Conservation (phyloP, 2,329 filamentous ascomycete species). For the Xenoacremonium recifei region DNA sequence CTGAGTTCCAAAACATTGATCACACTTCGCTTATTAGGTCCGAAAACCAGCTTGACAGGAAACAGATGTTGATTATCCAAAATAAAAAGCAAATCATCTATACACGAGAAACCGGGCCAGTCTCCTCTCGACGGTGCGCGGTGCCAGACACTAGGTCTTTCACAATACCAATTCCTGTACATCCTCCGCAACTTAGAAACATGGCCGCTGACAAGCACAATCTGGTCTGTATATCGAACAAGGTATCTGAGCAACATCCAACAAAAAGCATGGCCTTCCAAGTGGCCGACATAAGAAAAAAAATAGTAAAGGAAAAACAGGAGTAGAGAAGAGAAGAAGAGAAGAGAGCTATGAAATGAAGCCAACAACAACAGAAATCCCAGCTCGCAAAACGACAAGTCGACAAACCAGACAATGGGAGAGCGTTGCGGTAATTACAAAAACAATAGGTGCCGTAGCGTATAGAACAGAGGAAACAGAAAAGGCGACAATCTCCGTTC, state of each 20-base stretch:
- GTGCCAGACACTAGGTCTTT: conserved; percentile 9
- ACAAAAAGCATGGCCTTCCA: too few species aligned
- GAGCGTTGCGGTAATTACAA: conserved; percentile 32
- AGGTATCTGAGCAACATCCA: conserved; percentile 56
- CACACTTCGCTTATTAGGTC: too few species aligned
- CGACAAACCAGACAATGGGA: conserved; percentile 9
- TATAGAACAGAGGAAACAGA: conserved; percentile 40
- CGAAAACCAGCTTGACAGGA: too few species aligned
- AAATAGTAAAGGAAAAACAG: conserved; percentile 16
- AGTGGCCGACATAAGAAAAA: conserved; percentile 18
- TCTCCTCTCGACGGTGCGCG: conserved; percentile 23
- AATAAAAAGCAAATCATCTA: conserved; percentile 34
- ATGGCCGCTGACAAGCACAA: conserved; percentile 28
- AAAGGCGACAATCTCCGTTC: conserved; percentile 39
- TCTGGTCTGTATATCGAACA: conserved; percentile 57
- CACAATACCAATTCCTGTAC: conserved; percentile 15
- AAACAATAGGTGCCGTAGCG: conserved; percentile 38
- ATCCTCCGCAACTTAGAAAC: conserved; percentile 21
- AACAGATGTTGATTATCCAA: conserved; percentile 28
- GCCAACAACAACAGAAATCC: conserved; percentile 29
- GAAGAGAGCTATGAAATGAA: conserved; percentile 22
- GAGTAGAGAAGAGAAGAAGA: conserved; percentile 20
- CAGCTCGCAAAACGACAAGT: conserved; percentile 14
- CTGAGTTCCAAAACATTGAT: not conserved
- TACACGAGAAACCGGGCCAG: conserved; percentile 33